These are phyloP conservation scores for Deuterostichococcus epilithicus DNA, from an alignment of 139 green algal genomes.

Conservation along the genomic window DNA sequence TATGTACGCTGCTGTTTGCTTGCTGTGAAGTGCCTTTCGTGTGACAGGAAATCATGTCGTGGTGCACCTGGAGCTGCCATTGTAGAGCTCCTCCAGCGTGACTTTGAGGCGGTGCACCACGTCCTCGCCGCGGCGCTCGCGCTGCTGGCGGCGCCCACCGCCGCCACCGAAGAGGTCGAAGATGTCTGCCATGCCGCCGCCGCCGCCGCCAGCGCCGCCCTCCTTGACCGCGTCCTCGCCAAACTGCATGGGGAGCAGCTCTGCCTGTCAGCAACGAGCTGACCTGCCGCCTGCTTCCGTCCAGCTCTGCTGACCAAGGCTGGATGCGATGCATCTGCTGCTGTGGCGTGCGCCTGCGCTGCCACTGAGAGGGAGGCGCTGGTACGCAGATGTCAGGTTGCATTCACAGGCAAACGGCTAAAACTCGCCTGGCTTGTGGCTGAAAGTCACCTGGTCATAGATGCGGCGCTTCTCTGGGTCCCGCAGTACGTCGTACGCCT, in stretches of 20 bases:
- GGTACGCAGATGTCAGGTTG: neutral
- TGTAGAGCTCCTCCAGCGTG: slow-evolving; percentile 90
- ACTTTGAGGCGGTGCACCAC: slow-evolving; percentile 90
- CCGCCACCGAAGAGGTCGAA: slow-evolving; percentile 90
- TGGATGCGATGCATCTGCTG: neutral
- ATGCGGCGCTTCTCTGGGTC: slow-evolving; percentile 94
- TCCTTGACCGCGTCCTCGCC: slow-evolving; percentile 99
- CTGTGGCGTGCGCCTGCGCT: neutral
- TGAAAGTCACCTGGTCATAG: slow-evolving; percentile 82
- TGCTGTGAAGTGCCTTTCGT: too few relatives aligned
- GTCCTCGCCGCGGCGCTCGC: slow-evolving; percentile 86
- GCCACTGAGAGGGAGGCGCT: neutral
- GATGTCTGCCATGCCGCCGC: slow-evolving; percentile 82
- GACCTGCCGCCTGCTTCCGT: too few relatives aligned
- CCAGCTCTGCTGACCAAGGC: neutral
- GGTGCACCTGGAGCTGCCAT: slow-evolving; percentile 66
- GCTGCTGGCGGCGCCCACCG: slow-evolving; percentile 35
- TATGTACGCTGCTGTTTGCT: too few relatives aligned
- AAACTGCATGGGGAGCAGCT: slow-evolving; percentile 65
- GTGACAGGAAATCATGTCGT: neutral
- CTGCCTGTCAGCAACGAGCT: neutral
- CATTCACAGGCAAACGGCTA: neutral
- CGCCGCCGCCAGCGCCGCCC: slow-evolving; percentile 74
- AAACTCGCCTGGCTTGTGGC: too few relatives aligned
- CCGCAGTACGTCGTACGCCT: slow-evolving; percentile 94